A percentile compares a stretch with the other conserved stretches of the same genome.
Evolutionary conservation across 169 alveolate genomes (phyloP).

Genomic region (Cryptosporidium viatorum): DNA sequence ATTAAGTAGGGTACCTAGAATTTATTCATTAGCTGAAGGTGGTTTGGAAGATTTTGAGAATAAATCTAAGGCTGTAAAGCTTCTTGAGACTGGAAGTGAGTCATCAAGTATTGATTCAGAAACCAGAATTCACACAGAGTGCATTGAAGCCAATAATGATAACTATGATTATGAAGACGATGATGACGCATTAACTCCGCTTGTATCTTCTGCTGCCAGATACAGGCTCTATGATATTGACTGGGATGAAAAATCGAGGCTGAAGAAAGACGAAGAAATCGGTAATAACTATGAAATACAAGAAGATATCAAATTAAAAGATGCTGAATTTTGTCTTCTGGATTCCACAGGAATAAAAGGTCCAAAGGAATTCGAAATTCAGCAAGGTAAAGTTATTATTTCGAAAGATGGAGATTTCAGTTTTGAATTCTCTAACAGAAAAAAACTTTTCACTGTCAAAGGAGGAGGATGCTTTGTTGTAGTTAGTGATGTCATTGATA

Average conservation of each 20-base stretch:
- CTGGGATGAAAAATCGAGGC: constrained; percentile 37
- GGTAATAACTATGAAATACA: not conserved
- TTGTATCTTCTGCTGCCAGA: constrained; percentile 35
- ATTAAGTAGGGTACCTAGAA: constrained; percentile 36
- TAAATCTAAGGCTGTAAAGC: not conserved
- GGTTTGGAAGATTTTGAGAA: not conserved
- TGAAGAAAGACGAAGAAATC: not conserved
- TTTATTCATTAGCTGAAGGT: not conserved
- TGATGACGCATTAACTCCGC: constrained; percentile 22
- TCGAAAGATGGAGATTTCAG: constrained; percentile 62
- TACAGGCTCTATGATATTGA: constrained; percentile 64
- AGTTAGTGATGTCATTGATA: constrained; percentile 2
- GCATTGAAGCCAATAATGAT: not conserved
- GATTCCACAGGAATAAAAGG: constrained; percentile 71
- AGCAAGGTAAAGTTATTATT: constrained; percentile 31
- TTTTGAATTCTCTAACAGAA: constrained; percentile 29
- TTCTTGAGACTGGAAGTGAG: not conserved
- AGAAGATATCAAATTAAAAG: not conserved
- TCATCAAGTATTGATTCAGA: not conserved
- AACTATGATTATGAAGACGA: not conserved
- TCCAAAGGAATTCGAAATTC: constrained; percentile 32
- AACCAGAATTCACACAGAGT: not conserved
- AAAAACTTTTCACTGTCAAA: constrained; percentile 25
- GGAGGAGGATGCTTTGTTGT: constrained; percentile 69
- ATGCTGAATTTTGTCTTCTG: not conserved